Base-by-base conservation (phyloP, 2,329 filamentous ascomycete species). In the Phaeomoniella chlamydospora region DNA sequence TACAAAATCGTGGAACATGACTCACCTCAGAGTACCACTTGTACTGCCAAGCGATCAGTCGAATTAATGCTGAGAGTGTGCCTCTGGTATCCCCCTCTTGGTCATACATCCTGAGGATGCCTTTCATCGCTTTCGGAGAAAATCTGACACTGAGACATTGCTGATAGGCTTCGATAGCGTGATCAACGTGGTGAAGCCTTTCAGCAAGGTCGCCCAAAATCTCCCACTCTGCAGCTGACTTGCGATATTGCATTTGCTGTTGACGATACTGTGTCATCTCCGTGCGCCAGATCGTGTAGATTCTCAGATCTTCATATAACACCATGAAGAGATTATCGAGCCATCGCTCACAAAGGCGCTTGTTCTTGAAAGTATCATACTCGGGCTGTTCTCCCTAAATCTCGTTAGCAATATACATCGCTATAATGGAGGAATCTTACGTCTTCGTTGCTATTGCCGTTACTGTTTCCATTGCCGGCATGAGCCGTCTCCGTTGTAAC, bases 301-400 rank as follows among this genome's bases (percentile, higher is more conserved):
- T 88, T 34, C 90, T 83, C 13, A 98, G 71, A 52, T 98, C 90
- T 57, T 98, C 90, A 56, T 98, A 98, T 2, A 98, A 70, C 0
- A 96, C 90, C 90, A 98, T 98, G 64, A 98, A 98, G 15, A 98
- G 70, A 50, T 93, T 96, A 59, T 98, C 90, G 2, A 98, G 72
- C 90, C 90, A 98, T 47, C 90, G 77, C 59, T 98, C 90, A 52
- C 90, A 98, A 1, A 98, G 73, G 1, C 90, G 80, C 64, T 98
- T 98, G 59, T 94, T 94, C 55, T 92, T 90, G 53, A 98, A 85
- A 48, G 88, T 83, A 4, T 86, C 87, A 47, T 93, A 81, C 6
- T 26, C 9, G 9, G 6, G 22, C n/a, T 26, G 22, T 26, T 26
- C 22, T 6, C n/a, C 9, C 22, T 26, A n/a, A n/a, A n/a, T n/a